Evolutionary conservation across 768 basidiomycete genomes (phyloP), one percentile per base, ranked within the genome.

Genomic region (Imleria badia): DNA sequence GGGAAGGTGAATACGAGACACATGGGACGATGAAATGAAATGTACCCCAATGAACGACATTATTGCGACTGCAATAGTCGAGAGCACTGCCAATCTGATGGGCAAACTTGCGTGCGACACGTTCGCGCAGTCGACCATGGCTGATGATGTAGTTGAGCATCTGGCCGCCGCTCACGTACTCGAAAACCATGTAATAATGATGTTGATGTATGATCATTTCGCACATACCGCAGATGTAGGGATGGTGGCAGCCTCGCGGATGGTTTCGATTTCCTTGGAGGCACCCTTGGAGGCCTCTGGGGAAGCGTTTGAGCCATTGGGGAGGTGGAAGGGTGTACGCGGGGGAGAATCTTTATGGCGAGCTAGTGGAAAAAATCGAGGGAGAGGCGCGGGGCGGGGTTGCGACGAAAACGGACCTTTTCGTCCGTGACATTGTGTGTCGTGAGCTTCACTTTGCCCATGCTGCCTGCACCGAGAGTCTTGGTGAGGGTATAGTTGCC

Each of bases 141-240:
- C 91, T 91, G 75, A 99, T 99, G 76, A 99, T 98, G 72, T 96
- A 99, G 81, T 99, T 97, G 61, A 99, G 84, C 93, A 99, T 94
- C 79, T 99, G 97, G 1, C 97, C 97, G 31, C 97, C 97, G 63
- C 94, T 96, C 73, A 98, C 92, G 71, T 97, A 98, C 72, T 99
- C 97, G 70, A 91, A 94, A 10, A 98, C 92, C 94, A 99, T 98
- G 78, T 98, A 99, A 76, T 98, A 98, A 73, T 99, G 95, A 65
- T 99, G 88, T 56, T 92, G 91, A 75, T 98, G 96, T 22, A 94
- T 78, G 68, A 98, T 93, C 89, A 99, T 94, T 76, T 96, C 94
- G 62, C 93, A 88, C 96, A 98, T 99, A 52, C 97, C 97, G 70
- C 96, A 98, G 68, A 99, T 92, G 72, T 98, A 98, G 3, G 97